These are phyloP conservation scores for Leavenworthia alabamica DNA, from an alignment of 345 rosid species.

Conservation along the genomic window DNA sequence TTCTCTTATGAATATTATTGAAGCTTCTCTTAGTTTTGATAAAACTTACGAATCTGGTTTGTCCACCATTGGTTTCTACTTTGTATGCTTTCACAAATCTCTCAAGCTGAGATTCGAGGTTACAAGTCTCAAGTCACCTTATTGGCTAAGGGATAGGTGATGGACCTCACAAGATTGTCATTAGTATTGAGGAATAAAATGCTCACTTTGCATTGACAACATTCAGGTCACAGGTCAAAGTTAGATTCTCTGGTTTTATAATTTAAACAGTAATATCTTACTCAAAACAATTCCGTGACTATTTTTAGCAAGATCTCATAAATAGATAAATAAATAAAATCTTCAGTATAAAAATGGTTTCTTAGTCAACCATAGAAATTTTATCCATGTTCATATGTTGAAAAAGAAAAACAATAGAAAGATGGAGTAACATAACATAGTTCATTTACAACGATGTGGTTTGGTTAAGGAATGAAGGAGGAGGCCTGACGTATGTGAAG, in stretches of 20 bases:
- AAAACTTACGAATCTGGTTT: not conserved
- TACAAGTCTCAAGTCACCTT: not conserved
- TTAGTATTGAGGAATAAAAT: too few species aligned
- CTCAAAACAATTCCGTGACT: constrained; percentile 16
- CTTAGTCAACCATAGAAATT: not conserved
- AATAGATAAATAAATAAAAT: too few species aligned
- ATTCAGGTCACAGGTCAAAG: constrained; percentile 27
- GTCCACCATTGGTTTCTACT: not conserved
- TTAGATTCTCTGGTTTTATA: not conserved
- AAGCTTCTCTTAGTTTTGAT: not conserved
- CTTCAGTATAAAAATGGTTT: not conserved
- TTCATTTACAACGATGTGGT: constrained; percentile 23
- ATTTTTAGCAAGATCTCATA: not conserved
- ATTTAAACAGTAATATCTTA: not conserved
- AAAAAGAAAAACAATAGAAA: not conserved
- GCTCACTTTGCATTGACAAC: too few species aligned
- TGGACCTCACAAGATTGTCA: not conserved
- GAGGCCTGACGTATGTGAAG: constrained; percentile 69
- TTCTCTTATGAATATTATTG: too few species aligned
- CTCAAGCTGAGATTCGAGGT: not conserved
- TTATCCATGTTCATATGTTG: not conserved
- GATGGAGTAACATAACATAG: not conserved
- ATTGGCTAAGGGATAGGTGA: not conserved
- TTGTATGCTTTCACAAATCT: not conserved
- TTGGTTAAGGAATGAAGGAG: constrained; percentile 43